These are phyloP conservation scores for Periconia digitata DNA, from an alignment of 2,329 filamentous ascomycete species.

Conservation along the genomic window DNA sequence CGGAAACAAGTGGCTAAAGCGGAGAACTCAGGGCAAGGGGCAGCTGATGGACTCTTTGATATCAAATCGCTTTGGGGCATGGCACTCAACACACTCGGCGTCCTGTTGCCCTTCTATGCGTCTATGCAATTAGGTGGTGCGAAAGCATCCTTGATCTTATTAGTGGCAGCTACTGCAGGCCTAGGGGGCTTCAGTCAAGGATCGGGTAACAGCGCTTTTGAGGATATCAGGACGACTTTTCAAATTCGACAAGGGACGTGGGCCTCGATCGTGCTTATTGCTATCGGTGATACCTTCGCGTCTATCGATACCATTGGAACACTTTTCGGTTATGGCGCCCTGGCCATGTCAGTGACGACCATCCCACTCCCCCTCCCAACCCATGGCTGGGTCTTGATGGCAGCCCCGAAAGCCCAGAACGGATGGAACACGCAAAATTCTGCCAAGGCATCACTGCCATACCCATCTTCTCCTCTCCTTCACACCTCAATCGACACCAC, in stretches of 20 bases:
- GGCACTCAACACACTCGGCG: slow-evolving; percentile 41
- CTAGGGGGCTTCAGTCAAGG: slow-evolving; percentile 39
- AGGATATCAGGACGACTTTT: slow-evolving; percentile 36
- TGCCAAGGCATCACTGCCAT: slow-evolving; percentile 31
- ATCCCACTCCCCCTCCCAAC: slow-evolving; percentile 53
- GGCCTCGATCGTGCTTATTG: slow-evolving; percentile 35
- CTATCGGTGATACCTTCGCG: slow-evolving; percentile 37
- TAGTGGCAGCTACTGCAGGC: slow-evolving; percentile 51
- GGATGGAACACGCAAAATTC: slow-evolving; percentile 23
- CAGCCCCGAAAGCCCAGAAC: slow-evolving; percentile 21
- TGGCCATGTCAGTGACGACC: slow-evolving; percentile 49
- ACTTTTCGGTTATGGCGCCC: slow-evolving; percentile 50
- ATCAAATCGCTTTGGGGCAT: slow-evolving; percentile 21
- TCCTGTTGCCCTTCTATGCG: slow-evolving; percentile 59
- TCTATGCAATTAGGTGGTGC: slow-evolving; percentile 57
- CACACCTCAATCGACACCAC: slow-evolving; percentile 44
- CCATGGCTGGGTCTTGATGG: slow-evolving; percentile 33
- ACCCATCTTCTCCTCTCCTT: slow-evolving; percentile 39
- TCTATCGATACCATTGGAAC: slow-evolving; percentile 25
- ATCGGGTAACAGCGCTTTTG: slow-evolving; percentile 34
- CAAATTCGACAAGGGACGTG: slow-evolving; percentile 41
- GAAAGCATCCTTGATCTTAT: slow-evolving; percentile 54
- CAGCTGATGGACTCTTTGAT: slow-evolving; percentile 11
- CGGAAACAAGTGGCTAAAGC: slow-evolving; percentile 32
- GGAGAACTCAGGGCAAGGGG: slow-evolving; percentile 13